Evolutionary conservation across 2,329 filamentous ascomycete species (phyloP), one percentile per base, ranked within the genome.

Genomic region (Fusarium sublunatum): DNA sequence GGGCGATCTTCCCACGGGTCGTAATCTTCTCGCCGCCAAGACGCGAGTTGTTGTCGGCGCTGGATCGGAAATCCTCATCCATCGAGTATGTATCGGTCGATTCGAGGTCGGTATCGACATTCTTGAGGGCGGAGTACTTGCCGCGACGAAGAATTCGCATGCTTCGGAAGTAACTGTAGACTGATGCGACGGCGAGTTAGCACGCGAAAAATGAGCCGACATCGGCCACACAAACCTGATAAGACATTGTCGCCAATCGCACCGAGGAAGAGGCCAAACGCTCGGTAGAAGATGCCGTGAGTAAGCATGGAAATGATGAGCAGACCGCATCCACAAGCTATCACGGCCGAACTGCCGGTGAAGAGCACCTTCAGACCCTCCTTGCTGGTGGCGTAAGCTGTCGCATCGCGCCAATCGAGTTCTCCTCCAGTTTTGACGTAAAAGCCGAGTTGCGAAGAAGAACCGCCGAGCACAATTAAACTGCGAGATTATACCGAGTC

Each of bases 341-440:
- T 15, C 8, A 73, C 70, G 22, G 68, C 66, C 40, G 58, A 64
- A 28, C 72, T 70, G 13, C 73, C 74, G 19, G 67, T 73, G 9
- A 75, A 63, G 26, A 75, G 55, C 22, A 75, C 67, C 59, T 74
- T 74, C 25, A 73, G 62, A 15, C 67, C 70, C 39, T 75, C 74
- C 46, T 70, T 68, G 56, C 68, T 70, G 28, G 64, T 61, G 19
- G 74, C 70, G 39, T 74, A 74, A 10, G 69, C 48, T 35, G 61
- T 58, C 11, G 70, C 74, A 52, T 75, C 74, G 28, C 63, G 65
- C 73, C 73, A 75, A 44, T 75, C 69, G 9, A 75, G 58, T 50
- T 75, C 72, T 26, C 72, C 73, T 12, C 73, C 73, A 0, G 73
- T 74, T 44, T 74, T 67, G 43, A 64, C 58, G 46, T 61, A 75